Evolutionary conservation across 2,329 filamentous ascomycete genomes (phyloP).

Genomic region (Calonectria pteridis): DNA sequence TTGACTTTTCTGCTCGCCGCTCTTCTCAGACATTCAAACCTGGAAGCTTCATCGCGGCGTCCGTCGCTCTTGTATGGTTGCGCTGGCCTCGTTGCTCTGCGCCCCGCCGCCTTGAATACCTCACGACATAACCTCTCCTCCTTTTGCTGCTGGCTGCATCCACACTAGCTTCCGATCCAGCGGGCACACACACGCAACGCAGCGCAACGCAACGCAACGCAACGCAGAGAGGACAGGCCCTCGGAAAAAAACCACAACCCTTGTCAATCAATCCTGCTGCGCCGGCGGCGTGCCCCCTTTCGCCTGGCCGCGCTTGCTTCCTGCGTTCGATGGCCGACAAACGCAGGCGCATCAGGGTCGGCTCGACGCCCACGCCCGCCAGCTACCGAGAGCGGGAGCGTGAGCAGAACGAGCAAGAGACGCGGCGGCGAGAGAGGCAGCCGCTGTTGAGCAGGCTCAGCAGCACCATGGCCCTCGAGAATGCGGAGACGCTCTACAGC

Average conservation of each 20-base stretch:
- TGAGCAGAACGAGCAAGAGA: background rate
- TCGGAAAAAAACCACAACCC: background rate
- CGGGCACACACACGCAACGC: background rate
- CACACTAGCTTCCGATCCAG: background rate
- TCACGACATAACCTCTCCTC: no score
- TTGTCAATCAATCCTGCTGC: background rate
- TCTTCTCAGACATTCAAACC: background rate
- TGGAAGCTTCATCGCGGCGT: background rate
- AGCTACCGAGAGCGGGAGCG: background rate
- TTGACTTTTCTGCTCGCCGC: background rate
- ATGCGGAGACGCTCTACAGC: conserved; percentile 59
- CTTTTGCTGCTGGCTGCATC: background rate
- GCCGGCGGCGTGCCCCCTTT: conserved; percentile 1
- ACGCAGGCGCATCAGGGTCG: conserved; percentile 49
- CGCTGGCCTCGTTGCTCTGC: background rate
- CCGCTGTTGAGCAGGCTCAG: conserved; percentile 51
- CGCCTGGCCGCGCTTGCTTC: background rate
- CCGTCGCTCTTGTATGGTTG: background rate
- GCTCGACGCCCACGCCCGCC: conserved; percentile 38
- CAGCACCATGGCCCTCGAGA: conserved; percentile 40
- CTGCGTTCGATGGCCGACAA: conserved; percentile 37
- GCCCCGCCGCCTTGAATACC: background rate
- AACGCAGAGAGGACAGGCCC: background rate
- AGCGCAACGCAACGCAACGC: background rate
- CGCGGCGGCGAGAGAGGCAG: conserved; percentile 47